Evolutionary conservation across 2,329 filamentous ascomycete species (phyloP), one percentile per base, ranked within the genome.

Genomic region (Ceratocystiopsis brevicomis): DNA sequence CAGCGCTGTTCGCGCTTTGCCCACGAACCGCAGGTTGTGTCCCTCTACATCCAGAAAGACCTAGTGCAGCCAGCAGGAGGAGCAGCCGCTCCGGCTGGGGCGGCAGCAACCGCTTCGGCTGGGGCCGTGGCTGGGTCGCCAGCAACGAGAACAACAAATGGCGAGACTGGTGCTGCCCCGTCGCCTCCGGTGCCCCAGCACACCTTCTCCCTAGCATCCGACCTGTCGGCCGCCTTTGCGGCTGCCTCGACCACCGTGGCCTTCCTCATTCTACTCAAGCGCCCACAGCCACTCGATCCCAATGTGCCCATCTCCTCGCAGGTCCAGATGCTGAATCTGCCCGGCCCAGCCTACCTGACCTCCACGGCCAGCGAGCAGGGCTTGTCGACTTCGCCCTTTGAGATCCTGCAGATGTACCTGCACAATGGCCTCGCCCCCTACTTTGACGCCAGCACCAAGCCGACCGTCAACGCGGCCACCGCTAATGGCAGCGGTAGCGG

Each of bases 361-460:
- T 76, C 72, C 51, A 65, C 72, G 42, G 68, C 74, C 48, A 70
- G 76, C 52, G 76, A 83, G 52, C 80, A 86, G 58, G 78, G 78
- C 46, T 71, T 78, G 45, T 69, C 78, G 21, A 67, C 79, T 44
- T 92, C 87, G 39, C 86, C 88, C 4, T 95, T 86, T 62, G 88
- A 96, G 62, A 80, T 88, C 53, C 68, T 98, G 48, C 86, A 95
- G 63, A 85, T 88, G 46, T 73, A 94, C 54, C 75, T 99, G 51
- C 87, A 94, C 61, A 80, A 86, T 58, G 86, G 83, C 51, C 68
- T 98, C 56, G 85, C 84, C 53, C 90, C 92, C 36, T 96, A 95
- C 62, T 98, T 98, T 58, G 88, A 99, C 66, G 88, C 87, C 53
- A 92, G 86, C 59, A 92, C 87, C 46, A 88, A 85, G 53, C 81